phyloP scores from a whole-genome alignment of 441 rosid species.

The Omphalea diandra region DNA sequence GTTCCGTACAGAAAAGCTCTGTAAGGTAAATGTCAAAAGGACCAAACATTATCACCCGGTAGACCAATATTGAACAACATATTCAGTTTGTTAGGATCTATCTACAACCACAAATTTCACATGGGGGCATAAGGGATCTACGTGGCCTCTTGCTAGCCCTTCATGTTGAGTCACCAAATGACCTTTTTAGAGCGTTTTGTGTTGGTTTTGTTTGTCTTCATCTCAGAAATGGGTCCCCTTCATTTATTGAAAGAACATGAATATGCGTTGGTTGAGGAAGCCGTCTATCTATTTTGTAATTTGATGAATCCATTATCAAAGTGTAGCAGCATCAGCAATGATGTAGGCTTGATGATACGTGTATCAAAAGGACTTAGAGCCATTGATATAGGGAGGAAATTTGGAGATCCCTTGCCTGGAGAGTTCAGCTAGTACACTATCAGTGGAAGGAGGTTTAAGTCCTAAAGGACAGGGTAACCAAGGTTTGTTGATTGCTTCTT shows the following conservation, averaged over 20 bases:
- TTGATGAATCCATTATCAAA: neutral
- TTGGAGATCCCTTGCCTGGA: conserved; percentile 73
- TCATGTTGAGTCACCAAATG: conserved; percentile 6
- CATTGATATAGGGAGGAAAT: conserved; percentile 48
- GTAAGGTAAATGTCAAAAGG: neutral
- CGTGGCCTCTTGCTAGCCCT: conserved; percentile 28
- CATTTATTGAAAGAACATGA: neutral
- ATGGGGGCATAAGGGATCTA: conserved; percentile 23
- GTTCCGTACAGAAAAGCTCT: neutral
- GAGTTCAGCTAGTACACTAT: conserved; percentile 74
- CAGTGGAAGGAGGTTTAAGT: conserved; percentile 79
- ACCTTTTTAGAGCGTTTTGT: neutral
- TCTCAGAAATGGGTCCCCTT: neutral
- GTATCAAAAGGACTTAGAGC: conserved; percentile 28
- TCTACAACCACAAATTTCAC: conserved; percentile 42
- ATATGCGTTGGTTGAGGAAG: neutral
- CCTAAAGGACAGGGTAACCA: conserved; percentile 92
- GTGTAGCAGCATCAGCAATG: conserved; percentile 1
- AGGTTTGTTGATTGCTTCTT: conserved; percentile 88
- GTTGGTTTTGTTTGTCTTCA: neutral
- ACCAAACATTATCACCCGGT: neutral
- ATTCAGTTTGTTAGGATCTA: conserved; percentile 17
- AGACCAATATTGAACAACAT: neutral
- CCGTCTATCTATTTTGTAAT: neutral
- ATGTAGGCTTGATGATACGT: neutral